Evolutionary conservation across 768 basidiomycete species (phyloP).

Genomic region (Lyophyllum semitale): DNA sequence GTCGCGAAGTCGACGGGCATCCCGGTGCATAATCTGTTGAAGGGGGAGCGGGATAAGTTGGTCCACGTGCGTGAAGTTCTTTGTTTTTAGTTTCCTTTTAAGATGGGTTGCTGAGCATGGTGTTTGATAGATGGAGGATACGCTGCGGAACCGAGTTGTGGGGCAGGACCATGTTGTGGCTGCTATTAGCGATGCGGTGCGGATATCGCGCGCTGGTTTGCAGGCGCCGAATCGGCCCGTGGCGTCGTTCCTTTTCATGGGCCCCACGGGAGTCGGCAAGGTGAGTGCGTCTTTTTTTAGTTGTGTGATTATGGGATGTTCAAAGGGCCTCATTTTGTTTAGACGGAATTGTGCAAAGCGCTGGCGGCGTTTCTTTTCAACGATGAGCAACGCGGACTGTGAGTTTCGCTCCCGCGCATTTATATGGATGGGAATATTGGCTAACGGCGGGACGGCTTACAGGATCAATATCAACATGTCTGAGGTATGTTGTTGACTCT

Average conservation of each 20-base stretch:
- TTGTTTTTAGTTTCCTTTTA: background rate
- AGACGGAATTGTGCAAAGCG: constrained; percentile 90
- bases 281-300: constrained; percentile 28
- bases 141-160: constrained; percentile 72
- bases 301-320: background rate
- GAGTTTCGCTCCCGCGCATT: constrained; percentile 32
- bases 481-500: constrained; percentile 46
- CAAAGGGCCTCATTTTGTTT: background rate
- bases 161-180: constrained; percentile 90
- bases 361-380: constrained; percentile 89
- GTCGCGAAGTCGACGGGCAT: constrained; percentile 90
- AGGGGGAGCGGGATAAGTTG: constrained; percentile 87
- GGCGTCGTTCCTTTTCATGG: constrained; percentile 90
- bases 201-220: constrained; percentile 89
- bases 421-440: background rate
- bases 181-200: constrained; percentile 87
- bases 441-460: background rate
- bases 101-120: background rate
- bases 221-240: constrained; percentile 88
- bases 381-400: constrained; percentile 86
- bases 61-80: constrained; percentile 63
- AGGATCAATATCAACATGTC: constrained; percentile 95
- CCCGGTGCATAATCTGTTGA: constrained; percentile 84
- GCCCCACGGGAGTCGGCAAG: constrained; percentile 88
- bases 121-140: constrained; percentile 77